Evolutionary conservation across 805 yeast species (phyloP).

Genomic region (Yarrowia divulgata): DNA sequence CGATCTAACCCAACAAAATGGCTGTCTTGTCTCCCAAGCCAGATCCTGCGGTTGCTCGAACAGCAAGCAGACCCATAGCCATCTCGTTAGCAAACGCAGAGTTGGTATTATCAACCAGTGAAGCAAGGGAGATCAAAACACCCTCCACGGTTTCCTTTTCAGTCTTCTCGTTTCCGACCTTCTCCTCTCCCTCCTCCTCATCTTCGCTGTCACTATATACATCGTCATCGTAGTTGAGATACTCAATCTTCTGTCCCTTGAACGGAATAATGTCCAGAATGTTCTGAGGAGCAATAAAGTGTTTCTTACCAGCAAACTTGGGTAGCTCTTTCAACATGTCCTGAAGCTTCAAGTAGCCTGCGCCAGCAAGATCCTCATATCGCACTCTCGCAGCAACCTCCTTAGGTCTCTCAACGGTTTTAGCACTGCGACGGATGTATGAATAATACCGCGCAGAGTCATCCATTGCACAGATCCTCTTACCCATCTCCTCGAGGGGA

Average conservation of each 20-base stretch:
- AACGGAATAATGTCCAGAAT: slow-evolving; percentile 8
- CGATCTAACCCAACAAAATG: neutral
- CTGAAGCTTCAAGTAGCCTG: neutral
- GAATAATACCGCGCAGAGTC: slow-evolving; percentile 10
- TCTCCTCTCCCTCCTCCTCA: neutral
- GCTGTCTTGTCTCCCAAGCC: slow-evolving; percentile 14
- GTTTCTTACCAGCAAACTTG: slow-evolving; percentile 13
- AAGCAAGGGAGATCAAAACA: neutral
- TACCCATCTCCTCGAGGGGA: slow-evolving; percentile 17
- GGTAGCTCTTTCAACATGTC: slow-evolving; percentile 1
- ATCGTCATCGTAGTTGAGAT: slow-evolving; percentile 11
- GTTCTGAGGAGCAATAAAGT: neutral
- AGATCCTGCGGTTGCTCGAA: slow-evolving; percentile 13
- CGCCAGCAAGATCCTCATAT: slow-evolving; percentile 9
- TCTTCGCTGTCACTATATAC: slow-evolving; percentile 12
- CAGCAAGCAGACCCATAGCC: slow-evolving; percentile 2
- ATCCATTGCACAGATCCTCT: slow-evolving; percentile 8
- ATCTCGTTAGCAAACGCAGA: slow-evolving; percentile 26
- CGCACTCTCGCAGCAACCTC: slow-evolving; percentile 10
- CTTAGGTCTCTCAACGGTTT: slow-evolving; percentile 6
- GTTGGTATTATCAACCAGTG: neutral
- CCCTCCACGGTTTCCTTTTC: neutral
- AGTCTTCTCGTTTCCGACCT: neutral
- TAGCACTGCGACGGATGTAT: slow-evolving; percentile 4
- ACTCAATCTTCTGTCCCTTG: slow-evolving; percentile 24